Base-by-base conservation (phyloP, 2,329 filamentous ascomycete species). In the Penicillium sp. region DNA sequence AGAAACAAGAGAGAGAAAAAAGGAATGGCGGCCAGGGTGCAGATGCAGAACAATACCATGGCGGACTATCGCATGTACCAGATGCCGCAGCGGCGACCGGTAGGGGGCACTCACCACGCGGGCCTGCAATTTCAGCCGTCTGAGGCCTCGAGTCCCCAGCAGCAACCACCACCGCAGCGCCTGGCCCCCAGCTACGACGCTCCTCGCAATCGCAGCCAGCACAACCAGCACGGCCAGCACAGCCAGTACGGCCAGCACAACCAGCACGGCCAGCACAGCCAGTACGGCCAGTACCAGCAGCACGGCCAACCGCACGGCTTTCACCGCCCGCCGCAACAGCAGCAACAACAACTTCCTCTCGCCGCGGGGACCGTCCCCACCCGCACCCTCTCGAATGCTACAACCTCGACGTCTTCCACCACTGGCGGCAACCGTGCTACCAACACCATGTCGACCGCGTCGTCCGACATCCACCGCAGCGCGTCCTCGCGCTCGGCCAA, bases 401-500 rank as follows among this genome's bases (percentile, higher is more conserved):
- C 73, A 42, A 70, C 68, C 14, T 75, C 73, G 20, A 75, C 72
- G 21, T 71, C 64, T 54, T 75, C 74, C 3, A 75, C 74, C 3
- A 75, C 68, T 21, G 67, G 70, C 43, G 70, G 67, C 62, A 71
- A 69, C 59, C 64, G 45, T 30, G 59, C 55, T 56, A 68, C 61
- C 56, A 65, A 59, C 49, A 52, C 62, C 63, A 68, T 62, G 63
- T 68, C 68, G 48, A 58, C 47, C 35, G 64, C 50, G 59, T 64
- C 52, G n/a, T 63, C 51, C 30, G 71, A 75, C 53, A 70, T 75
- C 49, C 86, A 89, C 59, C 85, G 91, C 63, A 95, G 90, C 26
- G 90, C 86, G 28, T 96, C 91, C 3, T 89, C 88, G 52, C 86
- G 90, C 65, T 95, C 90, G 21, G 83, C 81, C 60, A 79, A 77